Evolutionary conservation across 2,329 filamentous ascomycete species (phyloP).

Genomic region (Tolypocladium capitatum): DNA sequence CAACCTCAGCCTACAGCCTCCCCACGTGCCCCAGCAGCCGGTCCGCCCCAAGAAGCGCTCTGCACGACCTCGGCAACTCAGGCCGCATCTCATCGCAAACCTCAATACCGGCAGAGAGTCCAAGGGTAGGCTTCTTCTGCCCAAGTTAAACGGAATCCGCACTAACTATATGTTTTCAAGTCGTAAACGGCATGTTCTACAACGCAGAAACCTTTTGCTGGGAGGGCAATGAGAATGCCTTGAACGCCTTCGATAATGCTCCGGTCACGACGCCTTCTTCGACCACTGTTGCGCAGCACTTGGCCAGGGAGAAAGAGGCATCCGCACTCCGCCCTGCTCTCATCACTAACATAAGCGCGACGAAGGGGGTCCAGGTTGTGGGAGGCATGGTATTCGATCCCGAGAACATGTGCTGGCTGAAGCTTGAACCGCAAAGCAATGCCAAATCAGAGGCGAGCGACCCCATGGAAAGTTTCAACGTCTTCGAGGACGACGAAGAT

Average conservation of each 20-base stretch:
- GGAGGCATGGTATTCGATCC: slow-evolving; percentile 99
- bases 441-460: slow-evolving; percentile 37
- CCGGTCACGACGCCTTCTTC: slow-evolving; percentile 41
- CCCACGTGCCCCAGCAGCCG: slow-evolving; percentile 24
- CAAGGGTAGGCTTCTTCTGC: slow-evolving; percentile 51
- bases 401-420: slow-evolving; percentile 94
- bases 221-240: slow-evolving; percentile 90
- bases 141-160: not conserved
- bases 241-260: slow-evolving; percentile 62
- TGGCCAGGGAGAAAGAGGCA: slow-evolving; percentile 42
- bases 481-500: slow-evolving; percentile 76
- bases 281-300: slow-evolving; percentile 20
- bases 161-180: slow-evolving; percentile 30
- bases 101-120: slow-evolving; percentile 60
- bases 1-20: slow-evolving; percentile 29
- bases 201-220: slow-evolving; percentile 77
- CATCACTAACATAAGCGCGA: slow-evolving; percentile 78
- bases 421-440: slow-evolving; percentile 44
- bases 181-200: slow-evolving; percentile 90
- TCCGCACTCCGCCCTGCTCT: slow-evolving; percentile 58
- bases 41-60: slow-evolving; percentile 42
- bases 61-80: slow-evolving; percentile 49
- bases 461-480: slow-evolving; percentile 51
- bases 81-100: slow-evolving; percentile 82
- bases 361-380: slow-evolving; percentile 82